Percentiles rank a stretch among this genome's conserved stretches.
Conservation (phyloP, 2,329 filamentous ascomycete genomes). For the Diplodia sapinea region DNA sequence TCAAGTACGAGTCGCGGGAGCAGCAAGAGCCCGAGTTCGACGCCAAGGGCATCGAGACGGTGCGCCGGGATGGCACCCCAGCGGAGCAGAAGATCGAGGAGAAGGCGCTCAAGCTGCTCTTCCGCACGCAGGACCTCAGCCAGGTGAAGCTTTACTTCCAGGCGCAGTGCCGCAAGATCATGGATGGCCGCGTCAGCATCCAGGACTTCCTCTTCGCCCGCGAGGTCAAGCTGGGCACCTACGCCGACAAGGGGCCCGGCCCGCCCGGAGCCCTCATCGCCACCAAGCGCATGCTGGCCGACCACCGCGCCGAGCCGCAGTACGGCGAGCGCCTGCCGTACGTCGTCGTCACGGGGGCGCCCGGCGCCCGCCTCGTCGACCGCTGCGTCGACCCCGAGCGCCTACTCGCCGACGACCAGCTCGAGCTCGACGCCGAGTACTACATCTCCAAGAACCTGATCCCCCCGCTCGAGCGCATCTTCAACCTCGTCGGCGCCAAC, state of each 20-base stretch:
- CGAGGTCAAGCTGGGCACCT: conserved; percentile 89
- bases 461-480: conserved; percentile 92
- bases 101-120: conserved; percentile 84
- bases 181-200: conserved; percentile 83
- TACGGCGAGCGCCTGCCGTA: conserved; percentile 96
- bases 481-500: conserved; percentile 93
- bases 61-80: conserved; percentile 90
- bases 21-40: conserved; percentile 89
- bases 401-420: conserved; percentile 75
- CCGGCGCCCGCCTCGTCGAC: conserved; percentile 83
- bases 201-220: conserved; percentile 96
- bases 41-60: conserved; percentile 97
- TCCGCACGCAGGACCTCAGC: conserved; percentile 86
- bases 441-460: conserved; percentile 97
- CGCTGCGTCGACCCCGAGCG: conserved; percentile 88
- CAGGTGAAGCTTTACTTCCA: conserved; percentile 91
- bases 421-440: conserved; percentile 89
- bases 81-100: conserved; percentile 97
- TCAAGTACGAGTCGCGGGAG: conserved; percentile 83
- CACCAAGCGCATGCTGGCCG: conserved; percentile 82
- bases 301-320: conserved; percentile 86
- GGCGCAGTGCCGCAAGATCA: conserved; percentile 87
- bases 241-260: conserved; percentile 77
- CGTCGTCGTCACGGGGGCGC: conserved; percentile 86
- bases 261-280: conserved; percentile 90